These are phyloP conservation scores for Russula sp. DNA, from an alignment of 768 basidiomycete genomes.

Conservation along the genomic window DNA sequence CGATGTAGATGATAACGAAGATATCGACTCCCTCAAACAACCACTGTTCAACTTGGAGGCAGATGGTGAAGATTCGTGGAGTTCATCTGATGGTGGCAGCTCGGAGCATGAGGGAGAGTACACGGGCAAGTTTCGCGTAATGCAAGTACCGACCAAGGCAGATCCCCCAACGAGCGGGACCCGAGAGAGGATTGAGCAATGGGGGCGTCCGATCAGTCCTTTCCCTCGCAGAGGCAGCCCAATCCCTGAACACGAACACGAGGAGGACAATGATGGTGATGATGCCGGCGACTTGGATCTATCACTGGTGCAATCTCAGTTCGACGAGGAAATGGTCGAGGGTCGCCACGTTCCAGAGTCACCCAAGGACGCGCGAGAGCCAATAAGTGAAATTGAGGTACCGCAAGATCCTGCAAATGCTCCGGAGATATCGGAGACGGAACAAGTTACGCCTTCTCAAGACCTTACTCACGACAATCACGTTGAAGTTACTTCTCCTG, in stretches of 20 bases:
- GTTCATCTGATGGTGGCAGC: conserved; percentile 31
- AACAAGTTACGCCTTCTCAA: neutral
- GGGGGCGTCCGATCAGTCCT: conserved; percentile 72
- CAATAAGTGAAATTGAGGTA: conserved; percentile 7
- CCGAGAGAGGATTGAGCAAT: conserved; percentile 48
- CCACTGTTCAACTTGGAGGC: conserved; percentile 32
- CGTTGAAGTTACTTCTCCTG: neutral
- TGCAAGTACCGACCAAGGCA: conserved; percentile 57
- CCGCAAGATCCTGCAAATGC: neutral
- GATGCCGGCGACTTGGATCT: conserved; percentile 22
- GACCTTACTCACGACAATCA: conserved; percentile 13
- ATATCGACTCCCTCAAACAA: conserved; percentile 19
- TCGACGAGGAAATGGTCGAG: neutral
- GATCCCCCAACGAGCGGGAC: conserved; percentile 64
- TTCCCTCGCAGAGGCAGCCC: conserved; percentile 44
- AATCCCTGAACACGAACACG: conserved; percentile 33
- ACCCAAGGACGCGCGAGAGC: conserved; percentile 3
- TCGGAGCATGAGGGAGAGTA: conserved; percentile 57
- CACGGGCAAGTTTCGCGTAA: conserved; percentile 59
- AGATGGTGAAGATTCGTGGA: conserved; percentile 17
- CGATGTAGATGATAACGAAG: conserved; percentile 30
- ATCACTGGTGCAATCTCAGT: conserved; percentile 4
- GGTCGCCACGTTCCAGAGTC: conserved; percentile 14
- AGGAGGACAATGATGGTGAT: conserved; percentile 33
- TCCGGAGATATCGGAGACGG: conserved; percentile 11